Evolutionary conservation across 441 rosid genomes (phyloP).

Genomic region (Omphalea diandra): DNA sequence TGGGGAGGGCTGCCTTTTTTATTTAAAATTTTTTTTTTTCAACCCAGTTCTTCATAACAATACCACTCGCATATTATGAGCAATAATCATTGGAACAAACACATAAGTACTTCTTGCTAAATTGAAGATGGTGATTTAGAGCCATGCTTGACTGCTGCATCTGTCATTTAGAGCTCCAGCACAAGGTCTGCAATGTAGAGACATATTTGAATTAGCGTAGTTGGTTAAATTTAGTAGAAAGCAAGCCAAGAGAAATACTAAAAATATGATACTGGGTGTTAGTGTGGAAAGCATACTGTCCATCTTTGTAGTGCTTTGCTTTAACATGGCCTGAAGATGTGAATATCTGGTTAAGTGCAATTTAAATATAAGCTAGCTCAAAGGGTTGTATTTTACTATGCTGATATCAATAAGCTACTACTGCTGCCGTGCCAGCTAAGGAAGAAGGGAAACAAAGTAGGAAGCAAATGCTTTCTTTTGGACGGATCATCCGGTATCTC

Average conservation of each 20-base stretch:
- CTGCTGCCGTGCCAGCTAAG: too few relatives aligned
- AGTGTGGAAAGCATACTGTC: not conserved
- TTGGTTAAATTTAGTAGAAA: conserved; percentile 1
- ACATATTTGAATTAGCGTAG: conserved; percentile 17
- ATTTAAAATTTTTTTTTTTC: conserved; percentile 23
- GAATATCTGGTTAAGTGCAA: not conserved
- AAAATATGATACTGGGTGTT: not conserved
- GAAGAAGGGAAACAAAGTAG: not conserved
- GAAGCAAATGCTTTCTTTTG: too few relatives aligned
- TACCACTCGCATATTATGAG: conserved; percentile 28
- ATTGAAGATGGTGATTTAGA: conserved; percentile 6
- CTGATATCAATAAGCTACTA: too few relatives aligned
- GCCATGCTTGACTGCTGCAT: conserved; percentile 16
- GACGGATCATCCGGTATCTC: too few relatives aligned
- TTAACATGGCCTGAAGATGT: not conserved
- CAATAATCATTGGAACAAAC: conserved; percentile 24
- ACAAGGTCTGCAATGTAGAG: conserved; percentile 54
- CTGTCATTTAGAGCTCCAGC: conserved; percentile 60
- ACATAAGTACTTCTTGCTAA: conserved; percentile 12
- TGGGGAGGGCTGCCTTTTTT: conserved; percentile 30
- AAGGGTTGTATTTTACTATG: too few relatives aligned
- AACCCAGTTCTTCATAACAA: conserved; percentile 24
- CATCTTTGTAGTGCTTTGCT: not conserved
- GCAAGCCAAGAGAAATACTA: conserved; percentile 2
- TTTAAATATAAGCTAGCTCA: not conserved